phyloP scores from a whole-genome alignment of 164 flowering plant species.

The Litsea cubeba region DNA sequence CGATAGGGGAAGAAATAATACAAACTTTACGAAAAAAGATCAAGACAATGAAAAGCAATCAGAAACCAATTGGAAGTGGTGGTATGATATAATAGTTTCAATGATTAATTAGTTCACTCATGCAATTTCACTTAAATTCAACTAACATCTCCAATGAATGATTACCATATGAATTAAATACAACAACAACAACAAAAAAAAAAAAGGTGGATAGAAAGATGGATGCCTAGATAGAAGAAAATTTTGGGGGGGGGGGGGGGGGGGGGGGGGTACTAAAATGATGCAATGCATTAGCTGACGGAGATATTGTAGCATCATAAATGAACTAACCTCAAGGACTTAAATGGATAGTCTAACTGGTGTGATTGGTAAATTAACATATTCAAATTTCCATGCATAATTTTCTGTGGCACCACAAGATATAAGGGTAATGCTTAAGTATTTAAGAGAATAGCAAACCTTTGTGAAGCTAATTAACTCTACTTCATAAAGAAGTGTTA shows the following conservation, averaged over 20 bases:
- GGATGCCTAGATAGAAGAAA: too few species aligned
- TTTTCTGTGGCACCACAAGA: not conserved
- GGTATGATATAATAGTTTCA: not conserved
- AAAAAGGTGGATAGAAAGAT: too few species aligned
- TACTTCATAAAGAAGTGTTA: constrained; percentile 32
- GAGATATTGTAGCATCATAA: too few species aligned
- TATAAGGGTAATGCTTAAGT: not conserved
- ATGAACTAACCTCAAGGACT: not conserved
- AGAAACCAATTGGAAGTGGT: not conserved
- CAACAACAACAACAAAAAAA: too few species aligned
- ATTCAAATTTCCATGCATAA: not conserved
- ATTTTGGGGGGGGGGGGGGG: too few species aligned
- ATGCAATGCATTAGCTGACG: too few species aligned
- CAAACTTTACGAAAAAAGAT: not conserved
- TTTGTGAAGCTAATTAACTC: constrained; percentile 40
- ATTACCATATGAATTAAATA: too few species aligned
- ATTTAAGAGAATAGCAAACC: constrained; percentile 21
- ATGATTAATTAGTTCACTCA: too few species aligned
- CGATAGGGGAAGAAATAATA: not conserved
- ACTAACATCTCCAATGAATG: too few species aligned
- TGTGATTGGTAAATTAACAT: not conserved
- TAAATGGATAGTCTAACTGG: not conserved
- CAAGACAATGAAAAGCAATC: not conserved
- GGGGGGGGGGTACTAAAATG: too few species aligned
- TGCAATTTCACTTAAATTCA: too few species aligned